phyloP scores from a whole-genome alignment of 257 asterid genomes.

The Parsonsia alboflavescens region DNA sequence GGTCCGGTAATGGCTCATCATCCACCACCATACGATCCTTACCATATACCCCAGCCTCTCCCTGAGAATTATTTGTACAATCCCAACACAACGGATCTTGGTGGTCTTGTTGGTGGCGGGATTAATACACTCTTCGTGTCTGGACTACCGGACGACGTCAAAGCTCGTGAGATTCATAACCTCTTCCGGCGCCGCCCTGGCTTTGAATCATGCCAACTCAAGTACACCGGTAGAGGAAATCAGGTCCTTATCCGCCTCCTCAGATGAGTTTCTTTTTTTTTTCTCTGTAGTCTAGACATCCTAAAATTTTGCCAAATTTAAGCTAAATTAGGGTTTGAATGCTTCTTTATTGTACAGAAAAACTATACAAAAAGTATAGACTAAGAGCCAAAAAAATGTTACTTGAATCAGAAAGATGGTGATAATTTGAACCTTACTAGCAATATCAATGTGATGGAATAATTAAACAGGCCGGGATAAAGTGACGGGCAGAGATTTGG shows the following conservation, averaged over 20 bases:
- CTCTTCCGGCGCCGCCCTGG: conserved; percentile 94
- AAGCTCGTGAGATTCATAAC: conserved; percentile 98
- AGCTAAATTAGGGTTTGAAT: neutral
- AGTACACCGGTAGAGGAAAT: conserved; percentile 91
- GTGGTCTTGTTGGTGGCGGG: conserved; percentile 22
- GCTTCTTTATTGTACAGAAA: neutral
- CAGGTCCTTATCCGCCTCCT: conserved; percentile 46
- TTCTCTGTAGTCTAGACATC: neutral
- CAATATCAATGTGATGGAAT: neutral
- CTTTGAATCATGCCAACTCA: conserved; percentile 87
- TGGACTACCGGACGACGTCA: conserved; percentile 96
- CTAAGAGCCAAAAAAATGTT: neutral
- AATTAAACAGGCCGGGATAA: neutral
- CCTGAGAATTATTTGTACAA: conserved; percentile 34
- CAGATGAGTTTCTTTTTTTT: neutral
- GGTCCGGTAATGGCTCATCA: conserved; percentile 62
- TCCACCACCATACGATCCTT: conserved; percentile 64
- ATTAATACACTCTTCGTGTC: conserved; percentile 85
- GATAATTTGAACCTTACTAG: neutral
- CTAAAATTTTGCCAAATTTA: neutral
- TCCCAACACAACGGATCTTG: conserved; percentile 25
- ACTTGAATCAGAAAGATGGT: neutral
- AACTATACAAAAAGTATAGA: neutral
- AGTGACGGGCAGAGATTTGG: neutral
- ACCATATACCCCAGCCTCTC: conserved; percentile 46